Evolutionary conservation across 208 protist genomes (phyloP), one percentile per base, ranked within the genome.

Genomic region (Acanthamoeba divionensis): DNA sequence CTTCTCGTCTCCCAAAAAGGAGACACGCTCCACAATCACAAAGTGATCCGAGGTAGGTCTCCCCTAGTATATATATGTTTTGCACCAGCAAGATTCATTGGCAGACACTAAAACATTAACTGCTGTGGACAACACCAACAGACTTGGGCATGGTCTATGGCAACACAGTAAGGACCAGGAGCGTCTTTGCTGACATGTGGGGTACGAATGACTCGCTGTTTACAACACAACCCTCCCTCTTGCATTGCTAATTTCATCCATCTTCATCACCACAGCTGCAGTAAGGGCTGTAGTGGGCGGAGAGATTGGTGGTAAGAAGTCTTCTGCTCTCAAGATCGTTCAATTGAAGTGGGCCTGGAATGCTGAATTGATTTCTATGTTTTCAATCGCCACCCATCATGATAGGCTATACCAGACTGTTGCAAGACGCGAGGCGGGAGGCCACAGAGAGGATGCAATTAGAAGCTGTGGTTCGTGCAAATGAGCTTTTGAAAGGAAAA

Each of bases 61-160:
- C n/a, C n/a, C n/a, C n/a, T n/a, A n/a, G n/a, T n/a, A n/a, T n/a
- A n/a, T n/a, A n/a, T n/a, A n/a, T n/a, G n/a, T n/a, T n/a, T n/a
- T n/a, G n/a, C n/a, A n/a, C n/a, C n/a, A n/a, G n/a, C n/a, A n/a
- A n/a, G n/a, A n/a, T n/a, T n/a, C n/a, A n/a, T n/a, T n/a, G n/a
- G n/a, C n/a, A n/a, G n/a, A n/a, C n/a, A n/a, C n/a, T n/a, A n/a
- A n/a, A n/a, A n/a, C n/a, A n/a, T n/a, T n/a, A n/a, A n/a, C n/a
- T n/a, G n/a, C n/a, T n/a, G n/a, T n/a, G n/a, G n/a, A n/a, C n/a
- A n/a, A n/a, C n/a, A n/a, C n/a, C 4, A n/a, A 0, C 66, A 77
- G 66, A 77, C 33, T n/a, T 77, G 33, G 66, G 66, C 29, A 77
- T 77, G 66, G 66, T 77, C 41, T 77, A 38, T 77, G 66, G 66